Conservation (phyloP, 2,329 filamentous ascomycete species). For the Ascochyta viciae-villosae region DNA sequence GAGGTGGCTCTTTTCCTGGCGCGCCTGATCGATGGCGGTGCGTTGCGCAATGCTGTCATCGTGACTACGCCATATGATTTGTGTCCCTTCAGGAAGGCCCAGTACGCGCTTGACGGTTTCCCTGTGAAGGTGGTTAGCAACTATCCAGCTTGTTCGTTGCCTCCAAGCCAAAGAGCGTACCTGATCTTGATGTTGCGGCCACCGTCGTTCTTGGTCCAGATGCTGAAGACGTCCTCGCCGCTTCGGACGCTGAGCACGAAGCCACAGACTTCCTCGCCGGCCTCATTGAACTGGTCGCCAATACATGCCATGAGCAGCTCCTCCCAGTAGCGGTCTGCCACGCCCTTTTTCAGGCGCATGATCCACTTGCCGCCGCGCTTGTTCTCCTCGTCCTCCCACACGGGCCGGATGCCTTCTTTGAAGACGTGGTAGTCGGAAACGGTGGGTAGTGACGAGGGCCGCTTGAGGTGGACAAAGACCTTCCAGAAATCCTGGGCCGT, state of each 20-base stretch:
- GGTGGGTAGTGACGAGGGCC: constrained; percentile 83
- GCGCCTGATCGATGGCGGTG: constrained; percentile 86
- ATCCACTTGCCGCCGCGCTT: constrained; percentile 98
- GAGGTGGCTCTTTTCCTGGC: constrained; percentile 75
- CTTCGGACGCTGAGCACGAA: constrained; percentile 93
- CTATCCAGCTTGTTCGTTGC: too few species aligned
- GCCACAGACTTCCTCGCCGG: constrained; percentile 91
- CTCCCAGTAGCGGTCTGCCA: constrained; percentile 97
- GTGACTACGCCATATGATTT: constrained; percentile 94
- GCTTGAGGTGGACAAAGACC: constrained; percentile 87
- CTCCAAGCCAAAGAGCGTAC: constrained; percentile 58
- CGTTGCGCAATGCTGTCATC: constrained; percentile 94
- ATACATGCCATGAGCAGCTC: constrained; percentile 88
- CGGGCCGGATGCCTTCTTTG: constrained; percentile 92
- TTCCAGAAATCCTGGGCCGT: constrained; percentile 91
- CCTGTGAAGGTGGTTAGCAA: constrained; percentile 57
- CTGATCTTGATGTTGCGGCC: constrained; percentile 95
- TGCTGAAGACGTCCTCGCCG: constrained; percentile 95
- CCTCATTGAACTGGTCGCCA: constrained; percentile 92
- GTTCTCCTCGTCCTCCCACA: constrained; percentile 99
- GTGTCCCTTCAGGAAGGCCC: constrained; percentile 84
- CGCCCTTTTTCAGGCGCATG: constrained; percentile 93
- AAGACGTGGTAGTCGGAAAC: constrained; percentile 99
- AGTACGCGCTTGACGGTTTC: constrained; percentile 94
- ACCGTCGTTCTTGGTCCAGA: constrained; percentile 95